A percentile compares a stretch with the other conserved stretches of the same genome.
Evolutionary conservation across 805 yeast genomes (phyloP).

Genomic region (Tetrapisispora phaffii): DNA sequence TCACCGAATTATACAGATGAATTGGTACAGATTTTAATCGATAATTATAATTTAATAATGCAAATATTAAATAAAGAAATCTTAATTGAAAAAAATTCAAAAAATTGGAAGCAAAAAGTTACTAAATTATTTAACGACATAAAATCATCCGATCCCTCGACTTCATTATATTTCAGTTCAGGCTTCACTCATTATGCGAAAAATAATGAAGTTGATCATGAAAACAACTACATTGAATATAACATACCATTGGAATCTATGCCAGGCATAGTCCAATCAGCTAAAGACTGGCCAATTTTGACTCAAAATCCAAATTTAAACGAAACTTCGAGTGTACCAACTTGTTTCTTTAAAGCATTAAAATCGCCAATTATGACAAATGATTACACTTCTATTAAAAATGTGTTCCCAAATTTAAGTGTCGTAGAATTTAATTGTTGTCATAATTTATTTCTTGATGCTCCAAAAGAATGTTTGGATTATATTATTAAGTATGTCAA

Average conservation of each 20-base stretch:
- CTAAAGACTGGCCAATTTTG: conserved; percentile 19
- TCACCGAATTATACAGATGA: conserved; percentile 24
- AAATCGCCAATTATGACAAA: conserved; percentile 35
- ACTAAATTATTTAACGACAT: conserved; percentile 11
- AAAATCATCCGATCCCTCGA: conserved; percentile 9
- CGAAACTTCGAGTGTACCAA: conserved; percentile 22
- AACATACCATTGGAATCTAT: conserved; percentile 18
- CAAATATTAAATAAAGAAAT: conserved; percentile 13
- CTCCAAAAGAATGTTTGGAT: conserved; percentile 14
- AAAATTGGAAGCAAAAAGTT: conserved; percentile 17
- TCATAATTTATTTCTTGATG: conserved; percentile 24
- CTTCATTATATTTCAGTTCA: conserved; percentile 21
- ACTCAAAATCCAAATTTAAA: background rate
- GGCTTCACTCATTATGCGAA: conserved; percentile 13
- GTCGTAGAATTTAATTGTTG: conserved; percentile 24
- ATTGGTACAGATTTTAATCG: conserved; percentile 13
- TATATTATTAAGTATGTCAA: conserved; percentile 15
- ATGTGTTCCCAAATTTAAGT: conserved; percentile 18
- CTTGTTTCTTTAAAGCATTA: conserved; percentile 37
- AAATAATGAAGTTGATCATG: conserved; percentile 9
- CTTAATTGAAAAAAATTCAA: conserved; percentile 15
- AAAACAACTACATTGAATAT: conserved; percentile 12
- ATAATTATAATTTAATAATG: conserved; percentile 18
- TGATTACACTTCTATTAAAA: conserved; percentile 16
- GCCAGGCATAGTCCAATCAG: conserved; percentile 18